phyloP scores from a whole-genome alignment of 2,329 filamentous ascomycete species.

The Fusarium ramigenum region DNA sequence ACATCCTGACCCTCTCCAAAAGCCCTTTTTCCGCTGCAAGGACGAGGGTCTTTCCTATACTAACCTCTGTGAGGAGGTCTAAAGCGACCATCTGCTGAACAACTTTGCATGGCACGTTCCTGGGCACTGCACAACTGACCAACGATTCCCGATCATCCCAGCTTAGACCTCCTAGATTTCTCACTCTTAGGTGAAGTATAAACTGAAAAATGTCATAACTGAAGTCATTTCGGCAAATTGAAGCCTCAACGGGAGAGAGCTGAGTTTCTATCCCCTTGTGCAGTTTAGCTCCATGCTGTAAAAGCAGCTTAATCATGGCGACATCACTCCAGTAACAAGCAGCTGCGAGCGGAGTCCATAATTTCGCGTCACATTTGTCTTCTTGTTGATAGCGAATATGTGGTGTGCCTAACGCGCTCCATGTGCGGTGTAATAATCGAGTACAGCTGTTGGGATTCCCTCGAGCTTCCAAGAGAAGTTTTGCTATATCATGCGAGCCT shows the following conservation, averaged over 20 bases:
- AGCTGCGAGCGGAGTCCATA: background rate
- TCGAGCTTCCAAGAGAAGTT: background rate
- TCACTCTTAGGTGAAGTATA: background rate
- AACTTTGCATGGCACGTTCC: background rate
- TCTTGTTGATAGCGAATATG: background rate
- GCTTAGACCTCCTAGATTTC: background rate
- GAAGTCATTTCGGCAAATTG: background rate
- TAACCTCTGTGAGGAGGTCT: background rate
- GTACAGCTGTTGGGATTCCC: background rate
- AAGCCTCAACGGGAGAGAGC: background rate
- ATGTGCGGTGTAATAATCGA: background rate
- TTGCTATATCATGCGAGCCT: background rate
- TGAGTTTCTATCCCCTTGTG: background rate
- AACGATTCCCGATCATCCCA: background rate
- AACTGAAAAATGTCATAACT: background rate
- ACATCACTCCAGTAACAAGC: background rate
- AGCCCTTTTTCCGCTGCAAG: background rate
- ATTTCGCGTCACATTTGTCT: background rate
- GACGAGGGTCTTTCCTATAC: background rate
- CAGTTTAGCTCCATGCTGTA: background rate
- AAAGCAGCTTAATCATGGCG: background rate
- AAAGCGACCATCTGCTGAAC: background rate
- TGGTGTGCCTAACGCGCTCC: background rate
- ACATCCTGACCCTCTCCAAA: background rate
- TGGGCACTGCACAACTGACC: background rate